Conservation (phyloP, 805 yeast genomes). For the Spathaspora boniae region DNA sequence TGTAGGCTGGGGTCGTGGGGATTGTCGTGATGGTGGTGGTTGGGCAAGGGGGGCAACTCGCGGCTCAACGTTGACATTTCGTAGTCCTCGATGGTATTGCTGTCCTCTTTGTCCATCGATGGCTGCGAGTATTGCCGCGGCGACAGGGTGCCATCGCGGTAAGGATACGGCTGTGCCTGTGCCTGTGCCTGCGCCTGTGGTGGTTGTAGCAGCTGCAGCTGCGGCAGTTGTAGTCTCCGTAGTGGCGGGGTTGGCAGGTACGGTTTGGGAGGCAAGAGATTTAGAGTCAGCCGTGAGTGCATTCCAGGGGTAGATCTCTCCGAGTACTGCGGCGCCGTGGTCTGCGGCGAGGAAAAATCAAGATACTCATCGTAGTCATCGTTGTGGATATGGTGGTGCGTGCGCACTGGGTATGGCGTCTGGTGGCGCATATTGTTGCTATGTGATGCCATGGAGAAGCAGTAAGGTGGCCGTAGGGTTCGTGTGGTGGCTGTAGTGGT, state of each 20-base stretch:
- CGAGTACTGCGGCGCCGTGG: no score
- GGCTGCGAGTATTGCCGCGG: not conserved
- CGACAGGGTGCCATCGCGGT: not conserved
- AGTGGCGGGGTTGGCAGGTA: not conserved
- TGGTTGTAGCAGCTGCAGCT: no score
- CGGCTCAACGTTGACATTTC: slow-evolving; percentile 10
- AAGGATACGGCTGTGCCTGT: no score
- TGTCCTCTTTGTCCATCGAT: not conserved
- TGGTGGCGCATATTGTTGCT: no score
- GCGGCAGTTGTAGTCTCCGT: slow-evolving; percentile 3
- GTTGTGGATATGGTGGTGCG: no score
- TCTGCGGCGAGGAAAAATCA: no score
- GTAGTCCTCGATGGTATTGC: slow-evolving; percentile 8
- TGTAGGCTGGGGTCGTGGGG: not conserved
- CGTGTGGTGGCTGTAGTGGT: no score
- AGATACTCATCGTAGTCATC: no score
- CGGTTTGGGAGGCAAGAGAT: slow-evolving; percentile 3
- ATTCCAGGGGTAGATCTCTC: slow-evolving; percentile 1
- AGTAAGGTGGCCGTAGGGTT: no score
- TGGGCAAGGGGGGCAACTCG: slow-evolving; percentile 8
- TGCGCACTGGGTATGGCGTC: no score
- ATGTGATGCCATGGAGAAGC: no score
- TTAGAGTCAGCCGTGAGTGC: not conserved
- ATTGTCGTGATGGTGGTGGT: not conserved
- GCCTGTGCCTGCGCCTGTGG: no score